Conservation (phyloP, 768 basidiomycete genomes). For the Leccinum boreale region DNA sequence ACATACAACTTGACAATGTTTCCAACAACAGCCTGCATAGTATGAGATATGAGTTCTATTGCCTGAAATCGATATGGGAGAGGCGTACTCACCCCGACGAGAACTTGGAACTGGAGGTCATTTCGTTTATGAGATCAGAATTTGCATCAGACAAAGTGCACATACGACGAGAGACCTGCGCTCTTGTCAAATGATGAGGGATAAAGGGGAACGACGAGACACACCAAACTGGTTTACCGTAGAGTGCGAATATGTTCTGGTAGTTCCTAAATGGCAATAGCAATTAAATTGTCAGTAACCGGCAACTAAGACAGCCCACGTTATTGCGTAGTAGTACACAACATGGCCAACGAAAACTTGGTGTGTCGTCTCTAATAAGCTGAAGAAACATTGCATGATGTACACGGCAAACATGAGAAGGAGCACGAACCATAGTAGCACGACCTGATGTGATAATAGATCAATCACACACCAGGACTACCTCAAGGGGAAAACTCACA, state of each 20-base stretch:
- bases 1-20: slow-evolving; percentile 53
- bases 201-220: slow-evolving; percentile 6
- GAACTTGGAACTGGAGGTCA: slow-evolving; percentile 39
- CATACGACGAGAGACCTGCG: slow-evolving; percentile 50
- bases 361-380: slow-evolving; percentile 46
- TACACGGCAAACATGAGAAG: neutral
- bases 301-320: slow-evolving; percentile 34
- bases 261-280: slow-evolving; percentile 36
- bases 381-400: slow-evolving; percentile 16
- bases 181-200: slow-evolving; percentile 15
- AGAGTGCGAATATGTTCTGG: slow-evolving; percentile 34
- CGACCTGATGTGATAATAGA: slow-evolving; percentile 25
- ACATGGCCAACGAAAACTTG: slow-evolving; percentile 50
- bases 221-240: slow-evolving; percentile 45
- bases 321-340: slow-evolving; percentile 52
- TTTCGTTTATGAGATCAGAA: neutral
- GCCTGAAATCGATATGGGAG: neutral
- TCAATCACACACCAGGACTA: neutral
- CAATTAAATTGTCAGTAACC: slow-evolving; percentile 4
- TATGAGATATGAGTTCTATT: neutral
- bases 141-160: slow-evolving; percentile 5
- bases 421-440: slow-evolving; percentile 29
- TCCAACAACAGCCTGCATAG: slow-evolving; percentile 46
- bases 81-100: slow-evolving; percentile 33
- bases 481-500: slow-evolving; percentile 31